phyloP scores from a whole-genome alignment of 1,284 basidiomycete species.

The Pseudozyma hubeiensis region DNA sequence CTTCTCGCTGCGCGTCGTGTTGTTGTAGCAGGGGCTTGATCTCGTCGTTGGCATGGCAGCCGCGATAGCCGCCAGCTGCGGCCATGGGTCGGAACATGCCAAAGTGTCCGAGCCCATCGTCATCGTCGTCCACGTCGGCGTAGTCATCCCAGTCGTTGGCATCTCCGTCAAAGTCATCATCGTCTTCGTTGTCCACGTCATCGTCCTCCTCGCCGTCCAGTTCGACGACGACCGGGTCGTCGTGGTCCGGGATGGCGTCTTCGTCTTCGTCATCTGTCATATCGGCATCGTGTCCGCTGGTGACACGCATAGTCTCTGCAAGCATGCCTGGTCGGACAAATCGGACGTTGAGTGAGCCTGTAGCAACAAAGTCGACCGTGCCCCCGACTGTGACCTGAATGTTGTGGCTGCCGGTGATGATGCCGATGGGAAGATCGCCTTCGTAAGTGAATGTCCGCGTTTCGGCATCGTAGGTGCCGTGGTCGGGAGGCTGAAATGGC shows the following conservation, averaged over 20 bases:
- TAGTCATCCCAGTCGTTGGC: conserved; percentile 31
- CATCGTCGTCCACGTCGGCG: conserved; percentile 15
- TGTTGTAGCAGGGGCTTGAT: conserved; percentile 20
- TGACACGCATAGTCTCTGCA: conserved; percentile 31
- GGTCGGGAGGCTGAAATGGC: conserved; percentile 18
- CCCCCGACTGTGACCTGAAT: conserved; percentile 31
- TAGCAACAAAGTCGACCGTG: conserved; percentile 30
- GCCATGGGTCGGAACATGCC: conserved; percentile 25
- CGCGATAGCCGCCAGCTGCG: conserved; percentile 21
- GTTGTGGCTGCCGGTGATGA: conserved; percentile 18
- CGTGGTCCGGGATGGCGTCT: not conserved
- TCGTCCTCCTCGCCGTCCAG: conserved; percentile 11
- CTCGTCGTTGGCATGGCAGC: conserved; percentile 29
- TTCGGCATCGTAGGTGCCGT: conserved; percentile 27
- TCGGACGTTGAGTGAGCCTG: conserved; percentile 26
- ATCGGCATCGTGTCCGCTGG: conserved; percentile 9
- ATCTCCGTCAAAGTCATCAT: conserved; percentile 38
- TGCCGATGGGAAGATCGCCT: conserved; percentile 23
- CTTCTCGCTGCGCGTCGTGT: not conserved
- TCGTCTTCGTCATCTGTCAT: not conserved
- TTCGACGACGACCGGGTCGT: not conserved
- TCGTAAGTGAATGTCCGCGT: conserved; percentile 34
- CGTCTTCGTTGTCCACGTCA: conserved; percentile 17
- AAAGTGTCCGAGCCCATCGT: conserved; percentile 20
- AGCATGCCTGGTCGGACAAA: conserved; percentile 35